phyloP scores from a whole-genome alignment of 306 rosid genomes.

The Sphenostylis stenocarpa region DNA sequence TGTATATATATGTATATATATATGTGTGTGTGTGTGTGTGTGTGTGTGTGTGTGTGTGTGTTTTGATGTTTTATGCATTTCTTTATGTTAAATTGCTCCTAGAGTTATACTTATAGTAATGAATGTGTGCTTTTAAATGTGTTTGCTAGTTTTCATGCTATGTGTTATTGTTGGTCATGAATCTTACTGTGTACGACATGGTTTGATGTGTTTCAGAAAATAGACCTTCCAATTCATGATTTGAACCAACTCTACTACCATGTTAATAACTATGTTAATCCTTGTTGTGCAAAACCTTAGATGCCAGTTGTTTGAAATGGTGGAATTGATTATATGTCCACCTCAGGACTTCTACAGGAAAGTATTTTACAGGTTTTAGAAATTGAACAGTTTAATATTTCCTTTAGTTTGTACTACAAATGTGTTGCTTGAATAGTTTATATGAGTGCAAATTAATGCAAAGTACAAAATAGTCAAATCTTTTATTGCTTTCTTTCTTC shows the following conservation, averaged over 20 bases:
- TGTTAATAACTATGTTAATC: not conserved
- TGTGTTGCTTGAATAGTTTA: not conserved
- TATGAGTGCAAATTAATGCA: not conserved
- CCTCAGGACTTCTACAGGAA: not conserved
- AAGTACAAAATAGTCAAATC: not conserved
- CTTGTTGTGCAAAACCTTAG: not conserved
- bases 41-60: too few relatives aligned
- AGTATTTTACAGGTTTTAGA: not conserved
- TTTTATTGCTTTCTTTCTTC: not conserved
- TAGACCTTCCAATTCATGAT: not conserved
- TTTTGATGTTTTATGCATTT: too few relatives aligned
- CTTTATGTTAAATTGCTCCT: not conserved
- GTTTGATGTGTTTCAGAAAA: not conserved
- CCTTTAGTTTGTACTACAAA: not conserved
- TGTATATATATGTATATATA: not conserved
- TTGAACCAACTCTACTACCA: not conserved
- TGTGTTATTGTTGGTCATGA: not conserved
- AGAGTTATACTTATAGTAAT: too few relatives aligned
- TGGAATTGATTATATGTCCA: not conserved
- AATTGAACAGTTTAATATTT: not conserved
- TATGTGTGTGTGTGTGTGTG: too few relatives aligned
- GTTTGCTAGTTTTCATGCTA: not conserved
- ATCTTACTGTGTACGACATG: not conserved
- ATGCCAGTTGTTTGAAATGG: not conserved
- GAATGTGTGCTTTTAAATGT: too few relatives aligned